phyloP scores from a whole-genome alignment of 805 yeast species.

The Ogataea corticis region DNA sequence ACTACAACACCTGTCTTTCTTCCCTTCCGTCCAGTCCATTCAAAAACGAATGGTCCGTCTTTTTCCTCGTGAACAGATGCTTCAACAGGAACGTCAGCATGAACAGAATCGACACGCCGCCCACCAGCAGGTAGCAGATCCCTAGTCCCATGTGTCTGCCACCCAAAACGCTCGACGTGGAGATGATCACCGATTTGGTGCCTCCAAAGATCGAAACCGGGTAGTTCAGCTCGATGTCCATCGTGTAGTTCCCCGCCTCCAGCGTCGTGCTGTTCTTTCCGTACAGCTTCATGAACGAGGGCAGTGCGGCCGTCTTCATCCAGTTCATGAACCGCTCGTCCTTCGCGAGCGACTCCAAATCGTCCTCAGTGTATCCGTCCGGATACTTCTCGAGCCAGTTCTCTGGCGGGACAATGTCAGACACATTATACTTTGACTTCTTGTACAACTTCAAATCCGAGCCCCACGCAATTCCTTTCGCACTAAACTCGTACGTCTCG shows the following conservation, averaged over 20 bases:
- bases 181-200: conserved; percentile 75
- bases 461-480: conserved; percentile 79
- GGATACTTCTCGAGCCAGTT: conserved; percentile 83
- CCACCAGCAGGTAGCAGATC: conserved; percentile 80
- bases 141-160: conserved; percentile 87
- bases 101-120: conserved; percentile 69
- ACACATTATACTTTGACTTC: conserved; percentile 64
- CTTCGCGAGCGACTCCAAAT: conserved; percentile 69
- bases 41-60: conserved; percentile 32
- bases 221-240: conserved; percentile 72
- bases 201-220: conserved; percentile 87
- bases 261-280: conserved; percentile 65
- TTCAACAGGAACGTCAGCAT: conserved; percentile 77
- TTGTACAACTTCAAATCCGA: conserved; percentile 73
- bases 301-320: conserved; percentile 97
- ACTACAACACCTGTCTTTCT: conserved; percentile 23
- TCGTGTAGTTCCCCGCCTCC: conserved; percentile 64
- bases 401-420: conserved; percentile 89
- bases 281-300: conserved; percentile 83
- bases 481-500: conserved; percentile 44
- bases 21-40: conserved; percentile 22
- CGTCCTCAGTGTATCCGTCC: conserved; percentile 81
- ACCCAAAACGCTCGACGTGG: conserved; percentile 83
- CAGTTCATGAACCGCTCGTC: conserved; percentile 93
- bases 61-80: conserved; percentile 57